Conservation (phyloP, 2,329 filamentous ascomycete genomes). For the Penicillium polonicum region DNA sequence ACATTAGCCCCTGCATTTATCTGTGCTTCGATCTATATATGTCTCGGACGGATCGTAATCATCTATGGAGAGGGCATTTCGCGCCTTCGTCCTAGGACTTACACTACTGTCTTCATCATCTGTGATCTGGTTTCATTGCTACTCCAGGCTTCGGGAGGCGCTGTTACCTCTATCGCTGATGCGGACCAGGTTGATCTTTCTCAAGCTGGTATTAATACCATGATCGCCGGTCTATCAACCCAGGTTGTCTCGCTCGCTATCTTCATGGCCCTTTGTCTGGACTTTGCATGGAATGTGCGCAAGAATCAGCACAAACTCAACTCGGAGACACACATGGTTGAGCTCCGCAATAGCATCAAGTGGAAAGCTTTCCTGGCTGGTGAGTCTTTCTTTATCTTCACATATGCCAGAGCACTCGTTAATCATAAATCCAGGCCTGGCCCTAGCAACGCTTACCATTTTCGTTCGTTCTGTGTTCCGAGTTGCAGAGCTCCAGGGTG, state of each 20-base stretch:
- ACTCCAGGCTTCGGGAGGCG: slow-evolving; percentile 62
- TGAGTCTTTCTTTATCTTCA: not conserved
- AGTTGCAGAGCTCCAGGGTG: slow-evolving; percentile 50
- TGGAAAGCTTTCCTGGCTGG: not conserved
- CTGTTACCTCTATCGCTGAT: slow-evolving; percentile 48
- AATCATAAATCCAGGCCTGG: not conserved
- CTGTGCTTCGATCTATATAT: not conserved
- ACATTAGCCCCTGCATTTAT: not conserved
- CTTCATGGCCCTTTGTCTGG: slow-evolving; percentile 43
- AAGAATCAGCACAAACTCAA: not conserved
- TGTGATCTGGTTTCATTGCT: slow-evolving; percentile 62
- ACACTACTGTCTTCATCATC: slow-evolving; percentile 55
- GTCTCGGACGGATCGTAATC: not conserved
- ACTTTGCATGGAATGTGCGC: not conserved
- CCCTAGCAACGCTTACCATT: slow-evolving; percentile 29
- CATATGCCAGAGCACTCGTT: not conserved
- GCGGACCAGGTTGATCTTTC: slow-evolving; percentile 28
- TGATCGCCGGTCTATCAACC: slow-evolving; percentile 63
- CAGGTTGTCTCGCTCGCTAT: slow-evolving; percentile 59
- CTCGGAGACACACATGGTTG: not conserved
- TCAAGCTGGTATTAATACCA: slow-evolving; percentile 57
- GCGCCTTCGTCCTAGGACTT: slow-evolving; percentile 34
- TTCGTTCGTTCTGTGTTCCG: slow-evolving; percentile 51
- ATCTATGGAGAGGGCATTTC: slow-evolving; percentile 19
- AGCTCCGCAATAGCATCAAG: not conserved